These are phyloP conservation scores for Athelia psychrophila DNA, from an alignment of 1,284 basidiomycete species.

Conservation along the genomic window DNA sequence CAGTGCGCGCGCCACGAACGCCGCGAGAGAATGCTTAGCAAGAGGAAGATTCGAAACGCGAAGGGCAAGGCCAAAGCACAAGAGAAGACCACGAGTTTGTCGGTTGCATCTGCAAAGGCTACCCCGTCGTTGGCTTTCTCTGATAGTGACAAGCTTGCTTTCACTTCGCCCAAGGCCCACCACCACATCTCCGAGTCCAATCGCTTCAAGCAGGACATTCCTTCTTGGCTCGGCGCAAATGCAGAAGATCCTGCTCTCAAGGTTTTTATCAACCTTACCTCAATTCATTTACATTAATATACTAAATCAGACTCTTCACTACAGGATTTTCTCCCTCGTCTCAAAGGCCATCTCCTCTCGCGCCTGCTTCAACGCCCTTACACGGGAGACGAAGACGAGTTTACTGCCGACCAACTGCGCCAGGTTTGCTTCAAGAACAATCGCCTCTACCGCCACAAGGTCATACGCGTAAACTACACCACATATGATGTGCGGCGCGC, in stretches of 20 bases:
- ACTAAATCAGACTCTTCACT: neutral
- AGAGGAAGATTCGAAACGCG: neutral
- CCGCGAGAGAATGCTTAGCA: slow-evolving; percentile 3
- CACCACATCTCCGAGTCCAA: slow-evolving; percentile 14
- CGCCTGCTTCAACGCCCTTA: slow-evolving; percentile 9
- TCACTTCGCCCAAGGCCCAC: slow-evolving; percentile 5
- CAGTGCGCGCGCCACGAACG: slow-evolving; percentile 25
- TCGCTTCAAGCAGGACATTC: neutral
- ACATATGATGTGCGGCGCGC: slow-evolving; percentile 18
- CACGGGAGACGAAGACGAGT: slow-evolving; percentile 12
- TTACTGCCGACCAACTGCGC: slow-evolving; percentile 4
- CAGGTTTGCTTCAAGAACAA: slow-evolving; percentile 9
- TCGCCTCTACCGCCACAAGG: slow-evolving; percentile 13
- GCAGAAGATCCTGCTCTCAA: neutral
- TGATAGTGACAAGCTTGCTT: slow-evolving; percentile 11
- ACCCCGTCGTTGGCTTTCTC: slow-evolving; percentile 5
- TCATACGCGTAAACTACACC: slow-evolving; percentile 16
- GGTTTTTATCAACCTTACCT: neutral
- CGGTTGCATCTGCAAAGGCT: neutral
- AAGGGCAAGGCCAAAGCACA: neutral
- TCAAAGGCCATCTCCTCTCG: slow-evolving; percentile 19
- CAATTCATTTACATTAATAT: neutral
- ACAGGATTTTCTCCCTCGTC: slow-evolving; percentile 5
- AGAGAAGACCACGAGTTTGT: neutral
- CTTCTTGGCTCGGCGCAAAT: neutral